These are phyloP conservation scores for Colletotrichum tamarilloi DNA, from an alignment of 2,329 filamentous ascomycete genomes.

Conservation along the genomic window DNA sequence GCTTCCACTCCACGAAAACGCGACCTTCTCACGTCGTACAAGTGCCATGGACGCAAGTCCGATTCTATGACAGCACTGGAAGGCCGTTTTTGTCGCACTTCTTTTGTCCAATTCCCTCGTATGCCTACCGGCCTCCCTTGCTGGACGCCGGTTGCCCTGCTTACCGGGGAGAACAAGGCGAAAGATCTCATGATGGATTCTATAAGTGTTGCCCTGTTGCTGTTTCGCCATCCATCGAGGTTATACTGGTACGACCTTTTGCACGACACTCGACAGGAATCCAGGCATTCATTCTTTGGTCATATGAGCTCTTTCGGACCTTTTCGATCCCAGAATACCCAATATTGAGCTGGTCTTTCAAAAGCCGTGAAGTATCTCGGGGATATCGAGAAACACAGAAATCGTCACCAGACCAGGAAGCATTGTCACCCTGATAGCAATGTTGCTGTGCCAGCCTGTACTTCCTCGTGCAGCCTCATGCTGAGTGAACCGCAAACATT, in stretches of 20 bases:
- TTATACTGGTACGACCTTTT: constrained; percentile 13
- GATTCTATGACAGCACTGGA: background rate
- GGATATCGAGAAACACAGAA: background rate
- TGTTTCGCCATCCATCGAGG: constrained; percentile 4
- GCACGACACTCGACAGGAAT: constrained; percentile 11
- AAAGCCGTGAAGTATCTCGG: background rate
- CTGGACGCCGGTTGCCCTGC: constrained; percentile 7
- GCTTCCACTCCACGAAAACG: background rate
- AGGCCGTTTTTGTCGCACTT: background rate
- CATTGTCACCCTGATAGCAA: background rate
- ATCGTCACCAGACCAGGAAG: background rate
- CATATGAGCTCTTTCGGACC: background rate
- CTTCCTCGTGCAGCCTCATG: background rate
- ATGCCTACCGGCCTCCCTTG: background rate
- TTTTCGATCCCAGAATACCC: background rate
- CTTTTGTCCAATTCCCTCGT: background rate
- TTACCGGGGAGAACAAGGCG: constrained; percentile 17
- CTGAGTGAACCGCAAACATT: background rate
- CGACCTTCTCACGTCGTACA: constrained; percentile 9
- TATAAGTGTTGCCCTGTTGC: constrained; percentile 16
- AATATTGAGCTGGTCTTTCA: background rate
- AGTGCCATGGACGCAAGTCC: background rate
- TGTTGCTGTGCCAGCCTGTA: background rate
- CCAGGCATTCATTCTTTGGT: background rate
- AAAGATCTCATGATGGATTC: background rate